Base-by-base conservation (phyloP, 345 rosid species). In the Melaleuca alternifolia region DNA sequence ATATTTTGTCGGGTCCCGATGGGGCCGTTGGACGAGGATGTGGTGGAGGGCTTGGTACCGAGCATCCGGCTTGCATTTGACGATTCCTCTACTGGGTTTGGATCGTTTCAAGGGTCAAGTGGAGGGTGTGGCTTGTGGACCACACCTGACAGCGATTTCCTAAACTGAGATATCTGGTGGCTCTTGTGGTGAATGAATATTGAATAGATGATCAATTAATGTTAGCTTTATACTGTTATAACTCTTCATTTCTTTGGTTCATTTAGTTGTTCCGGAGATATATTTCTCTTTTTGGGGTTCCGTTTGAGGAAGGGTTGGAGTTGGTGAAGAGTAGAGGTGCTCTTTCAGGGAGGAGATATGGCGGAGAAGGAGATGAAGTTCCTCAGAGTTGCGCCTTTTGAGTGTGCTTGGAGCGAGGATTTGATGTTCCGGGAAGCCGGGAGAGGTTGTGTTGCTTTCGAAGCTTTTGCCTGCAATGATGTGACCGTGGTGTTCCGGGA, bases 321-420 rank as follows among this genome's bases (percentile, higher is more conserved):
- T 51, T 28, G 10, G 37, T 30, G 24, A 83, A 53, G 59, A 28
- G 57, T 83, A 16, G 21, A 83, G 23, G 59, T 51, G 57, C 54
- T 46, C 37, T 50, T 82, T 82, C 54, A 50, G 53, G 54, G 16
- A 53, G 41, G 59, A 51, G 57, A 21, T 0, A 28, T 83, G 85
- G 85, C 24, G 23, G 86, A 44, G 57, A 93, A 92, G 90, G 95
- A 93, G 93, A 94, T 89, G 81, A 95, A 92, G 88, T 94, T 92
- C 86, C 92, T 96, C 81, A 96, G 97, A 0, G 99, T 97, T n/a
- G 98, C 98, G 83, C 99, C 99, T 28, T 97, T 97, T 87, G 98
- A 94, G 94, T 97, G 99, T 91, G 99, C 98, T 82, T 97, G 99
- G 99, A 94, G 96, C 81, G 92, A 96, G 79, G 99, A 96, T 92